These are phyloP conservation scores for Posidonia oceanica DNA, from an alignment of 116 monocot species.

Conservation along the genomic window DNA sequence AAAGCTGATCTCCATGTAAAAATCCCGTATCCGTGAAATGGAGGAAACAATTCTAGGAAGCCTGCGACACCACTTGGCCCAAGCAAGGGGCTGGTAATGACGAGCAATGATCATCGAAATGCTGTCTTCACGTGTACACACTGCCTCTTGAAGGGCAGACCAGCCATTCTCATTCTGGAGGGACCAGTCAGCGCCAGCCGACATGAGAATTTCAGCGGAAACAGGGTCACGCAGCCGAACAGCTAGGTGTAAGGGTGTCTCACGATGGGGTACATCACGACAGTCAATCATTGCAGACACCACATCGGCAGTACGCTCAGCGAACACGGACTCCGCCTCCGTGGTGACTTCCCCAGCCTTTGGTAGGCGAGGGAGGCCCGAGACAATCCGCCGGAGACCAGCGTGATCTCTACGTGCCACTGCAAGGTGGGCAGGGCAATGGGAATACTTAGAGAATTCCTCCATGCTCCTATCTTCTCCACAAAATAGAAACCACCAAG, in stretches of 20 bases:
- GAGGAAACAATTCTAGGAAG: constrained; percentile 78
- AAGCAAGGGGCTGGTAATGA: constrained; percentile 81
- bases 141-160: constrained; percentile 90
- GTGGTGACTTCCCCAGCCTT: constrained; percentile 69
- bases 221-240: constrained; percentile 78
- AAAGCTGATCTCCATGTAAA: constrained; percentile 86
- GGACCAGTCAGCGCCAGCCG: constrained; percentile 89
- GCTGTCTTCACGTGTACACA: constrained; percentile 69
- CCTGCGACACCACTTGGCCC: constrained; percentile 84
- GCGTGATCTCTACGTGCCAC: constrained; percentile 70
- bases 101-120: constrained; percentile 64
- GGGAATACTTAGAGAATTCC: constrained; percentile 65
- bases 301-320: constrained; percentile 53
- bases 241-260: constrained; percentile 92
- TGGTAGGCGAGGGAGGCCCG: constrained; percentile 60
- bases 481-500: not conserved
- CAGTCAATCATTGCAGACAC: constrained; percentile 70
- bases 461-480: constrained; percentile 31
- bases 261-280: constrained; percentile 74
- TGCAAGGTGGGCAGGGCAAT: constrained; percentile 83
- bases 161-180: constrained; percentile 94
- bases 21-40: constrained; percentile 51
- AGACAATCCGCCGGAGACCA: constrained; percentile 48
- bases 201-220: constrained; percentile 85
- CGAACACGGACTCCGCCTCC: constrained; percentile 61